phyloP scores from a whole-genome alignment of 176 grass and related monocot genomes.

The Typha latifolia region DNA sequence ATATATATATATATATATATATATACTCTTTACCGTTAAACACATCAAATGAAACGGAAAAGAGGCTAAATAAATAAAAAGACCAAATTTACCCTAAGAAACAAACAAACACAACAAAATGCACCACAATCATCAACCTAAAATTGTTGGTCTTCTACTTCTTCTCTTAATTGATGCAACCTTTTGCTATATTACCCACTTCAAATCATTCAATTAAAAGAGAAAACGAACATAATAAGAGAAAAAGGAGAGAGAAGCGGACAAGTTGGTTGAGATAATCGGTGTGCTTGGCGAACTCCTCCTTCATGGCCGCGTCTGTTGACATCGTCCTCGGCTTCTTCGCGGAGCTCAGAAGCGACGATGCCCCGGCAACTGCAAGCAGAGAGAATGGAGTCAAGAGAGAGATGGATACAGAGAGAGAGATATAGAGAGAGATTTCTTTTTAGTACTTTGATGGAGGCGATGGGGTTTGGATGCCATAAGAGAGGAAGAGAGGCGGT shows the following conservation, averaged over 20 bases:
- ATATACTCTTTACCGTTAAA: too few relatives aligned
- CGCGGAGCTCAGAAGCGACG: conserved; percentile 11
- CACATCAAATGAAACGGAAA: too few relatives aligned
- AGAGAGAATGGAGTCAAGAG: neutral
- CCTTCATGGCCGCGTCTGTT: conserved; percentile 23
- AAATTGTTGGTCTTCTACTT: too few relatives aligned
- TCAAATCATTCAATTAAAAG: neutral
- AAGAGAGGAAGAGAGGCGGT: conserved; percentile 4
- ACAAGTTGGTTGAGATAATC: conserved; percentile 40
- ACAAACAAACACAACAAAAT: too few relatives aligned
- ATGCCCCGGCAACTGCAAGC: neutral
- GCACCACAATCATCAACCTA: too few relatives aligned
- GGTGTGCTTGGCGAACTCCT: conserved; percentile 30
- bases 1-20: too few relatives aligned
- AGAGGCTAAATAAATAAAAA: too few relatives aligned
- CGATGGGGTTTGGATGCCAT: conserved; percentile 30
- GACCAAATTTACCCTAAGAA: too few relatives aligned
- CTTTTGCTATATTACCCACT: too few relatives aligned
- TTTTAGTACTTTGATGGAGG: conserved; percentile 14
- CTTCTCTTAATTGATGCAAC: too few relatives aligned
- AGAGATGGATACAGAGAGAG: neutral
- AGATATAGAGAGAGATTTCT: neutral
- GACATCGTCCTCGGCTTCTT: conserved; percentile 30
- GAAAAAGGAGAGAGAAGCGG: neutral
- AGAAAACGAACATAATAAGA: neutral